Percentiles rank a stretch among this genome's conserved stretches.
Conservation (phyloP, 192 early-diverging fungal species). For the Umbelopsis vinacea region DNA sequence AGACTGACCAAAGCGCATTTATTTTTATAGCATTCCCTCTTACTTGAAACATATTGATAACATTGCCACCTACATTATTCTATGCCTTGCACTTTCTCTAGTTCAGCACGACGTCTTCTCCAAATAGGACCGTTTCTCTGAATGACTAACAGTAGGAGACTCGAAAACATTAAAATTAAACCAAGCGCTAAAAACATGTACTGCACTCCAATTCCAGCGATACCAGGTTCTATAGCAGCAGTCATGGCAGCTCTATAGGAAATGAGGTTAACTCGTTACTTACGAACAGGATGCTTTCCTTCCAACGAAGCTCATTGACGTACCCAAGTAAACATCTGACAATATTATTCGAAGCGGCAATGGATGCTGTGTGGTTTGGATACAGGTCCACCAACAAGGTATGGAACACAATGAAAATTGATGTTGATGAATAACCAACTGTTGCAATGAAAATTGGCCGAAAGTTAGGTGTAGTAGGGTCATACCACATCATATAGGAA, state of each 20-base stretch:
- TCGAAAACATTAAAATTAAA: slow-evolving; percentile 13
- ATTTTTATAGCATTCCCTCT: too few relatives aligned
- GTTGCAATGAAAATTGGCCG: background rate
- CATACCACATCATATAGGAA: background rate
- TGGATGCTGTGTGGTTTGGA: slow-evolving; percentile 31
- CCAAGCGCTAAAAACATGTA: slow-evolving; percentile 32
- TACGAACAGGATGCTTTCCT: too few relatives aligned
- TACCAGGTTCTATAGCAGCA: slow-evolving; percentile 31
- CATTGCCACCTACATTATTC: too few relatives aligned
- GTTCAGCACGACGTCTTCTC: slow-evolving; percentile 27
- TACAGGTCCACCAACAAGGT: slow-evolving; percentile 39
- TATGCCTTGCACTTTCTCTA: too few relatives aligned
- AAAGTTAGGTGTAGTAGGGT: background rate
- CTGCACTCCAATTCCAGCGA: slow-evolving; percentile 28
- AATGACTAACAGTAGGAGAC: slow-evolving; percentile 8
- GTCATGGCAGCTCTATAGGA: slow-evolving; percentile 23
- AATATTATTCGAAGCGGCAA: slow-evolving; percentile 38
- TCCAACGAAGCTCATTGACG: background rate
- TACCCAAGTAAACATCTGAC: slow-evolving; percentile 16
- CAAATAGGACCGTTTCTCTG: slow-evolving; percentile 27
- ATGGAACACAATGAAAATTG: slow-evolving; percentile 26
- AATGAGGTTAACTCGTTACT: background rate
- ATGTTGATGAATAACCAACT: slow-evolving; percentile 31
- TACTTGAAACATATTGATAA: too few relatives aligned
- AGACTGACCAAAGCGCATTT: too few relatives aligned